phyloP scores from a whole-genome alignment of 805 yeast species.

The Starmera amethionina region DNA sequence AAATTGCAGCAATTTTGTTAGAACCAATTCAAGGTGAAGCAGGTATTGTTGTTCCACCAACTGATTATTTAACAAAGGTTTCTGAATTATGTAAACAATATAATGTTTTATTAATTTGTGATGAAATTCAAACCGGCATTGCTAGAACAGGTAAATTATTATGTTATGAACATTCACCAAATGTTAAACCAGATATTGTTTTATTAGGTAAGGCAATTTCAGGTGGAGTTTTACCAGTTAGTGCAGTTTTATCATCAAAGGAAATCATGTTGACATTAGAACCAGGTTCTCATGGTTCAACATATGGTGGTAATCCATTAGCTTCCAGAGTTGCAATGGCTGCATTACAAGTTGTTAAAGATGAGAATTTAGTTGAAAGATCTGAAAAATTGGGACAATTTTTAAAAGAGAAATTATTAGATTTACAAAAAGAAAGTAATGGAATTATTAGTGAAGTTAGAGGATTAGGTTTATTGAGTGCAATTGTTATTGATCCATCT shows the following conservation, averaged over 20 bases:
- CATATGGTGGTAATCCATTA: conserved; percentile 96
- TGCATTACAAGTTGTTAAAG: conserved; percentile 81
- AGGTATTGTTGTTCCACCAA: conserved; percentile 91
- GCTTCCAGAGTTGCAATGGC: conserved; percentile 91
- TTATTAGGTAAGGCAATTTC: conserved; percentile 90
- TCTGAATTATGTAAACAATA: conserved; percentile 66
- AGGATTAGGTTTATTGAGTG: conserved; percentile 71
- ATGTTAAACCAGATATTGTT: conserved; percentile 80
- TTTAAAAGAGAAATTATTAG: conserved; percentile 47
- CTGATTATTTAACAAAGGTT: conserved; percentile 66
- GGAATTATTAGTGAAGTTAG: conserved; percentile 47
- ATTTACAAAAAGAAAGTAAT: conserved; percentile 35
- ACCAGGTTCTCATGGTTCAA: conserved; percentile 96
- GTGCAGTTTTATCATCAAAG: conserved; percentile 82
- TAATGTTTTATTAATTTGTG: conserved; percentile 86
- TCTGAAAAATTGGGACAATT: conserved; percentile 61
- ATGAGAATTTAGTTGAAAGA: conserved; percentile 78
- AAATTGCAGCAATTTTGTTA: conserved; percentile 80
- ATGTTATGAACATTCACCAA: conserved; percentile 76
- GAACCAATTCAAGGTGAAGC: conserved; percentile 99
- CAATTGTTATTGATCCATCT: conserved; percentile 80
- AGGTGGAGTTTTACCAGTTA: conserved; percentile 90
- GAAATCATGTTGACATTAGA: conserved; percentile 84
- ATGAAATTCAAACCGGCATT: conserved; percentile 95
- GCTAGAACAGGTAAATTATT: conserved; percentile 95